Evolutionary conservation across 257 asterid species (phyloP).

Genomic region (Echium plantagineum): DNA sequence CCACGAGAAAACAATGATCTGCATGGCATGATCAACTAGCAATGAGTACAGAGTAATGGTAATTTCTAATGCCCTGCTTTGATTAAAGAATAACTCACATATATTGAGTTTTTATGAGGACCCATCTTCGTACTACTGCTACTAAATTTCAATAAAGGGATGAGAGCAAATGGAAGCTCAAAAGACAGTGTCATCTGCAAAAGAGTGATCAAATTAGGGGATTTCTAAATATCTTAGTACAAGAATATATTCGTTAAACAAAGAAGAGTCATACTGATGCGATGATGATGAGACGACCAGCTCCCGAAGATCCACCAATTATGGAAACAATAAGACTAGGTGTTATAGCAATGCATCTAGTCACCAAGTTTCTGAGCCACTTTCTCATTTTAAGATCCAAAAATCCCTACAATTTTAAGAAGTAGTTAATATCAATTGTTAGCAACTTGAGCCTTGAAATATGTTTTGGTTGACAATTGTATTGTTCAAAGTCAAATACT

Average conservation of each 20-base stretch:
- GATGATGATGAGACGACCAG: slow-evolving; percentile 77
- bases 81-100: slow-evolving; percentile 31
- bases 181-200: slow-evolving; percentile 84
- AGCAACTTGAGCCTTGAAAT: too few species aligned
- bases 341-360: slow-evolving; percentile 73
- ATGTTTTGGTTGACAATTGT: too few species aligned
- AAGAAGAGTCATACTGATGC: slow-evolving; percentile 56
- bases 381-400: slow-evolving; percentile 68
- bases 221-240: too few species aligned
- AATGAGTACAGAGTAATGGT: too few species aligned
- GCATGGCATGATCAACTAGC: background rate
- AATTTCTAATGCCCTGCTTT: too few species aligned
- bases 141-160: slow-evolving; percentile 74
- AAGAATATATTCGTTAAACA: too few species aligned
- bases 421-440: too few species aligned
- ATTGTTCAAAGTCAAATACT: too few species aligned
- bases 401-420: slow-evolving; percentile 28
- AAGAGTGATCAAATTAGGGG: too few species aligned
- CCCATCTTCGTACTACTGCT: slow-evolving; percentile 71
- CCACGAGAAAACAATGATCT: slow-evolving; percentile 83
- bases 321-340: slow-evolving; percentile 77
- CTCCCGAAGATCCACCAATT: slow-evolving; percentile 79
- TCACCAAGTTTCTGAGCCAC: slow-evolving; percentile 64
- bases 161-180: slow-evolving; percentile 78
- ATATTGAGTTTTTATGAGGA: slow-evolving; percentile 79